Conservation (phyloP, 2,329 filamentous ascomycete species). For the Hortaea sp. region DNA sequence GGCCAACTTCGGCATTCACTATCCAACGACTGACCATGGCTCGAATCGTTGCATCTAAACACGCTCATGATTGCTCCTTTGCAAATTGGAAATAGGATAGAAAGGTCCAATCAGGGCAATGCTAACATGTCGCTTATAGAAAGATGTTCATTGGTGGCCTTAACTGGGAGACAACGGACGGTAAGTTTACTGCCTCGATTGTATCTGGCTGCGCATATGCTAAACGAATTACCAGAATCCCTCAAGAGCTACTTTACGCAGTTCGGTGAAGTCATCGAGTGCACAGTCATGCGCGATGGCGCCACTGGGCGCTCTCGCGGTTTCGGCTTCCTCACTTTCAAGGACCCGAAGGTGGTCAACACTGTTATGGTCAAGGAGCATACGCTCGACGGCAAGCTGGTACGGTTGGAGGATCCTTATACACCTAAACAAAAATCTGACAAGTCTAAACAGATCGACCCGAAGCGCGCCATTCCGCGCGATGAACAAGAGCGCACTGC, state of each 20-base stretch:
- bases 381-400: constrained; percentile 95
- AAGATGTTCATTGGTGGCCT: constrained; percentile 99
- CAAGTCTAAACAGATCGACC: constrained; percentile 64
- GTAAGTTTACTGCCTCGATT: constrained; percentile 47
- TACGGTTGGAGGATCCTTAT: constrained; percentile 40
- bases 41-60: background rate
- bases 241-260: constrained; percentile 95
- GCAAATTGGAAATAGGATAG: background rate
- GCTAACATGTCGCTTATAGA: constrained; percentile 41
- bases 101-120: background rate
- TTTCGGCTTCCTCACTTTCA: constrained; percentile 96
- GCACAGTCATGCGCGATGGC: constrained; percentile 98
- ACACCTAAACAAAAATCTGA: constrained; percentile 19
- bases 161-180: constrained; percentile 98
- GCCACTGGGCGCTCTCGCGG: constrained; percentile 87
- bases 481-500: constrained; percentile 97
- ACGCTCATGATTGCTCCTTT: constrained; percentile 10
- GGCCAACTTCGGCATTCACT: too few relatives aligned
- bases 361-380: constrained; percentile 99
- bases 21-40: too few relatives aligned
- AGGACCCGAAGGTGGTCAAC: constrained; percentile 94
- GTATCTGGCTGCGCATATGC: constrained; percentile 4
- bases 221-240: constrained; percentile 57
- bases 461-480: constrained; percentile 90
- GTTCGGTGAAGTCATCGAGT: constrained; percentile 94